Base-by-base conservation (phyloP, 2,329 filamentous ascomycete species). In the Fusarium coffeatum region DNA sequence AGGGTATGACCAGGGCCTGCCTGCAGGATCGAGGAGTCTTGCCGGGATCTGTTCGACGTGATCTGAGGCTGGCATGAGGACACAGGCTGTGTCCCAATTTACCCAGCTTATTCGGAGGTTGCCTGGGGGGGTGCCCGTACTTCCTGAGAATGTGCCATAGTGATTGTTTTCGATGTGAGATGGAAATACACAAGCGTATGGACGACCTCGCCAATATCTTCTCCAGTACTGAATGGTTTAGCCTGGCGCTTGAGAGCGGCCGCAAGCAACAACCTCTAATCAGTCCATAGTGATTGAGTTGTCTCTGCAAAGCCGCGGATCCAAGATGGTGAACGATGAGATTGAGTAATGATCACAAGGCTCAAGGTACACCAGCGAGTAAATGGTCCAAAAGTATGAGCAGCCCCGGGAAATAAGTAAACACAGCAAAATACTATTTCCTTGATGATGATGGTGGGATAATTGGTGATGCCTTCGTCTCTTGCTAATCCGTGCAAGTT, bases 401-500 rank as follows among this genome's bases (percentile, higher is more conserved):
- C 6, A n/a, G 3, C 10, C 10, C 10, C 10, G 18, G 6, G 4
- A 6, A 10, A n/a, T 37, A n/a, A 25, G 18, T 10, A n/a, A 47
- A 15, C 18, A 28, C 25, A 47, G 7, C 18, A 9, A 28, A 47
- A 28, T 12, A 27, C 22, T 18, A 45, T 18, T n/a, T 45, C 10
- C 6, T 45, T 27, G 42, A 45, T 18, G 20, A 37, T 16, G 43
- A 43, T 43, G 22, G 20, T 47, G 28, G 10, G 18, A 37, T 37
- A n/a, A 25, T 50, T 63, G 50, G 50, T 18, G 55, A 73, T 72
- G 32, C 42, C 70, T 68, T 73, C 70, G 60, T 25, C 30, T 9
- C 20, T 71, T 69, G 47, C 37, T 69, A 73, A 73, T 73, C 51
- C 59, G 20, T 56, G 43, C 48, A 59, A 63, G 50, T 60, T 27